Evolutionary conservation across 768 basidiomycete genomes (phyloP).

Genomic region (Pisolithus albus): DNA sequence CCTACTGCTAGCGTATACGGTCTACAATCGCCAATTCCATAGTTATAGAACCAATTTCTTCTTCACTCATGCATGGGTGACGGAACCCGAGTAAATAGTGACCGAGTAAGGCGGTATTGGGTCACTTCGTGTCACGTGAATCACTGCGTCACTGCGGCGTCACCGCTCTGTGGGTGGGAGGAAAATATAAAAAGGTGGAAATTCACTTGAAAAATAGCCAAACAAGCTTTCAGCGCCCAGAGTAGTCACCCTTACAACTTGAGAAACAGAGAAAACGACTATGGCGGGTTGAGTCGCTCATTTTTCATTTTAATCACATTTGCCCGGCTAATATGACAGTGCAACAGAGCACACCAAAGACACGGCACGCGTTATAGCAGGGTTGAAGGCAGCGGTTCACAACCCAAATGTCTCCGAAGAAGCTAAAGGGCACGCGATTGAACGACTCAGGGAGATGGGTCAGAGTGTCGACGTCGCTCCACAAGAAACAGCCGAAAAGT

Average conservation of each 20-base stretch:
- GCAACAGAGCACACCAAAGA: constrained; percentile 31
- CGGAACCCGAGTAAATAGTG: neutral
- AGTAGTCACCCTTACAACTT: neutral
- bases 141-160: constrained; percentile 8
- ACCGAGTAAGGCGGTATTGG: too few relatives aligned
- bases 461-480: constrained; percentile 6
- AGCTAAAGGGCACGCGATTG: constrained; percentile 43
- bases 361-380: constrained; percentile 43
- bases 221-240: neutral
- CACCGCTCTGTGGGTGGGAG: neutral
- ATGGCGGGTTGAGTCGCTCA: constrained; percentile 5
- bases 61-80: too few relatives aligned
- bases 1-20: too few relatives aligned
- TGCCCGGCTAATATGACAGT: neutral
- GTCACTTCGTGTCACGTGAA: neutral
- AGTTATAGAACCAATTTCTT: too few relatives aligned
- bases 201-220: neutral
- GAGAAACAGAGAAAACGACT: constrained; percentile 6
- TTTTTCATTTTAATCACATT: neutral
- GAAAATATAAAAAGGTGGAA: neutral
- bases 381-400: constrained; percentile 51
- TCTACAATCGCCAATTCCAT: too few relatives aligned
- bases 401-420: constrained; percentile 53
- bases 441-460: constrained; percentile 39
- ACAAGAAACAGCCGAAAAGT: neutral